Conservation (phyloP, 2,329 filamentous ascomycete genomes). For the Venturia asperata region DNA sequence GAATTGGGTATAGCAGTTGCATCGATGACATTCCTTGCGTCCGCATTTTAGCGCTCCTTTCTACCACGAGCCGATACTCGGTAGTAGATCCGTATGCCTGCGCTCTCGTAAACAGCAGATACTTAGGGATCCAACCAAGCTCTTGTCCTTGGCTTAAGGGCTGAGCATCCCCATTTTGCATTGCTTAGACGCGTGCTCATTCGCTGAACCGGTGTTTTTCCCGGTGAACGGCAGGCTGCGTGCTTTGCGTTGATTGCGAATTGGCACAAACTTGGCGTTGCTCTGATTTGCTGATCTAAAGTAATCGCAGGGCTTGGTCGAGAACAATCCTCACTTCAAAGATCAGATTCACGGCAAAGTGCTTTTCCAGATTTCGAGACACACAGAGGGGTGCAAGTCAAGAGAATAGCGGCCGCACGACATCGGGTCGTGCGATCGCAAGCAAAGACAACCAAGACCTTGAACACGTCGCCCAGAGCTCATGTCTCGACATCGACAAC, state of each 20-base stretch:
- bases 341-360: too few species aligned
- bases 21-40: neutral
- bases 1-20: neutral
- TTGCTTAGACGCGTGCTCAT: neutral
- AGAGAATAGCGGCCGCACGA: neutral
- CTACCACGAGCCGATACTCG: neutral
- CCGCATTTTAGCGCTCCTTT: neutral
- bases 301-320: neutral
- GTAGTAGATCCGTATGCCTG: neutral
- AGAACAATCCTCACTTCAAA: neutral
- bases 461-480: neutral
- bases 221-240: neutral
- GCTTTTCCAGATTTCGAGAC: too few species aligned
- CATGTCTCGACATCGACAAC: neutral
- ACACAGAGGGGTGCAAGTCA: neutral
- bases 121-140: neutral
- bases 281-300: neutral
- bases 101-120: neutral
- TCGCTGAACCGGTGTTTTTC: neutral
- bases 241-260: conserved; percentile 9
- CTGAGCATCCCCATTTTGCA: neutral
- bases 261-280: conserved; percentile 2
- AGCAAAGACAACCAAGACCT: neutral
- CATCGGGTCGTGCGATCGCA: neutral
- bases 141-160: neutral